Evolutionary conservation across 208 protist species (phyloP), one percentile per base, ranked within the genome.

Genomic region (Wallacemonas sp.): DNA sequence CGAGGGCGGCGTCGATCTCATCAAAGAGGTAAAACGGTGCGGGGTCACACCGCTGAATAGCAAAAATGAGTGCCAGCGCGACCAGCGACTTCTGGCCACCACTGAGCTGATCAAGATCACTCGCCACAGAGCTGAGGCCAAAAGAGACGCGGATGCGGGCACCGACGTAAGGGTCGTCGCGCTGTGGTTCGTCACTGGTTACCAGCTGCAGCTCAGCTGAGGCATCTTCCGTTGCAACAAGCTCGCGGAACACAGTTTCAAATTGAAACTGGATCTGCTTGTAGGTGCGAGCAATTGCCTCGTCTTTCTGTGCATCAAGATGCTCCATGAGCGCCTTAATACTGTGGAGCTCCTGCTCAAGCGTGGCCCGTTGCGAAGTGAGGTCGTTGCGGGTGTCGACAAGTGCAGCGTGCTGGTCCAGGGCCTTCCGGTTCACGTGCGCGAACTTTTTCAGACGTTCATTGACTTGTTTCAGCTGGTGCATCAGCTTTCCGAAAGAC

Each of bases 11-110:
- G 71, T 99, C 99, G 61, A 99, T 99, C 83, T 99, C 99, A 73
- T 99, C 99, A 64, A 99, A 99, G 3, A 99, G 74, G 75, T 99
- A 99, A 73, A 99, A 99, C 22, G 98, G 98, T 0, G 98, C 98
- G 5, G 98, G 98, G 65, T 99, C 98, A 66, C 89, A 98, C 30
- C 94, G 82, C 77, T 99, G 99, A 64, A 99, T 99, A 19, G 99
- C 98, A 75, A 99, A 99, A 64, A 99, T 99, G 19, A 99, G 80
- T 8, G 96, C 85, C n/a, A 99, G 83, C 0, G 99, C 98, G 5
- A 99, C 97, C 8, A 99, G 76, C 33, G 98, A 98, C 76, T 99
- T 99, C 79, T 99, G 98, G 10, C 98, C 98, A 55, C 98, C 98
- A 54, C 94, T 98, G 29, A 99, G 83, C 66, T 98, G 96, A 32